phyloP scores from a whole-genome alignment of 2,329 filamentous ascomycete species.

The Neoarthrinium moseri region DNA sequence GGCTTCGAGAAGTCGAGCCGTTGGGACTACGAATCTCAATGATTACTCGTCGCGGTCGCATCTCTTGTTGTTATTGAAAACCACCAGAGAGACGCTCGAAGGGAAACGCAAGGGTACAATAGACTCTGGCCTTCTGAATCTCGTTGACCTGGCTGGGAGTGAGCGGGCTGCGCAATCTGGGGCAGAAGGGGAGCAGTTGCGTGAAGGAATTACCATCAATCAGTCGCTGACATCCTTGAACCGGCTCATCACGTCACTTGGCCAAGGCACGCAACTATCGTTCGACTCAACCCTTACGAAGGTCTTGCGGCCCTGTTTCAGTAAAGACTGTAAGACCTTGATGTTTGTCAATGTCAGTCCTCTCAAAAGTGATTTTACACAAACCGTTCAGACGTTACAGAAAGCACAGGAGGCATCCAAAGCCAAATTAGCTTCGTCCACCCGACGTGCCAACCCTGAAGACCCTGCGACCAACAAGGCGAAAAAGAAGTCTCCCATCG shows the following conservation, averaged over 20 bases:
- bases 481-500: too few species aligned
- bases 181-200: constrained; percentile 78
- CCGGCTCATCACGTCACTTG: constrained; percentile 91
- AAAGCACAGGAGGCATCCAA: constrained; percentile 18
- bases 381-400: constrained; percentile 18
- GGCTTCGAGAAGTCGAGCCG: constrained; percentile 78
- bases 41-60: constrained; percentile 89
- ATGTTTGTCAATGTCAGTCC: constrained; percentile 99
- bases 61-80: constrained; percentile 72
- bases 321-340: constrained; percentile 90
- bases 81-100: constrained; percentile 32
- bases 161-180: constrained; percentile 81
- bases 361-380: constrained; percentile 72
- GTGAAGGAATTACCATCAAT: constrained; percentile 96
- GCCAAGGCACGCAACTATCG: constrained; percentile 78
- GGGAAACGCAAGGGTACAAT: constrained; percentile 69
- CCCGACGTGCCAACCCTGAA: too few species aligned
- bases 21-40: constrained; percentile 91
- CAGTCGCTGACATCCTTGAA: constrained; percentile 85
- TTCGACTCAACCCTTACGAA: constrained; percentile 94
- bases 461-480: too few species aligned
- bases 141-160: constrained; percentile 93
- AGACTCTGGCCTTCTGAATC: constrained; percentile 85
- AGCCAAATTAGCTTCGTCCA: too few species aligned
- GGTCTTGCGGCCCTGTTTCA: constrained; percentile 85